Base-by-base conservation (phyloP, 768 basidiomycete species). In the Leccinum broughii region DNA sequence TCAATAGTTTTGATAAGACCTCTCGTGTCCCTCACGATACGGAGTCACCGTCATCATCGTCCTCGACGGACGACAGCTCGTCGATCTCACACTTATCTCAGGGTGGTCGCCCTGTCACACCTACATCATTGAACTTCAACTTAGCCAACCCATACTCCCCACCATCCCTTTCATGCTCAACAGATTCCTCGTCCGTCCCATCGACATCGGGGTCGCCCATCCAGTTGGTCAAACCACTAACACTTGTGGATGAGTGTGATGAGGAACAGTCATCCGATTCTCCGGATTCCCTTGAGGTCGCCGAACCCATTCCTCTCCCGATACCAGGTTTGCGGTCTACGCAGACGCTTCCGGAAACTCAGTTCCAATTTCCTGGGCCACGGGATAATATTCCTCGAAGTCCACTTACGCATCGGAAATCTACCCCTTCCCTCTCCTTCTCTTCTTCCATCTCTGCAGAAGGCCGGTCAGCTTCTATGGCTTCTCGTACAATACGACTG, bases 101-200 rank as follows among this genome's bases (percentile, higher is more conserved):
- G 46, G 57, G 55, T 26, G 69, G 69, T 9, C 74, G 75, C 46
- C 71, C 77, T 7, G 61, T 75, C 15, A 77, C 76, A n/a, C 77
- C 77, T 3, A 73, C 72, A 15, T 74, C 64, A 28, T 65, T 68
- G 64, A 69, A 67, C 46, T 65, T 67, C 68, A 71, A 63, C 54
- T 49, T 76, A 51, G 65, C 59, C 37, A 66, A 66, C 56, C 62
- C 65, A 35, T 65, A 62, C 53, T 68, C 67, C n/a, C 77, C 81
- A 48, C 84, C 85, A 8, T 81, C 79, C 11, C 73, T 86, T 8
- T 81, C 84, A 6, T 83, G 83, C 6, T 86, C 85, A 5, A 78
- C 81, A 0, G 87, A 88, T 61, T 89, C 88, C 1, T 68, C 88
- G 53, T 79, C 78, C 10, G 82, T 85, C 13, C 82, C 81, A 3